Evolutionary conservation across 2,329 filamentous ascomycete species (phyloP).

Genomic region (Gaeumannomyces tritici): DNA sequence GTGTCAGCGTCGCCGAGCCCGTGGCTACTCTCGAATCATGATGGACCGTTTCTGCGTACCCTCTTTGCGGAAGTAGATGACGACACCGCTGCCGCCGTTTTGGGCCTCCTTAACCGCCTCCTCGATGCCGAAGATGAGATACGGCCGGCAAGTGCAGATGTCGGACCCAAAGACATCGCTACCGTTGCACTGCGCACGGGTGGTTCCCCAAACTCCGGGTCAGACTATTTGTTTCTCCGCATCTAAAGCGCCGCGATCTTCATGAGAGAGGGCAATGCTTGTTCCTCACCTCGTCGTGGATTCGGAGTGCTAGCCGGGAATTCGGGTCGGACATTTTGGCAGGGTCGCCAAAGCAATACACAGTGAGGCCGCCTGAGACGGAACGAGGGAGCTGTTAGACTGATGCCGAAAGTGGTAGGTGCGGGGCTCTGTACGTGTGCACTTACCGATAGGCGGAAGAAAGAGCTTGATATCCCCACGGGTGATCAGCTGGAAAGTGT

Average conservation of each 20-base stretch:
- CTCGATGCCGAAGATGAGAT: slow-evolving; percentile 93
- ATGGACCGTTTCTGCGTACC: slow-evolving; percentile 21
- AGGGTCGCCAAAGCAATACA: slow-evolving; percentile 94
- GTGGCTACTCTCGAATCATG: not conserved
- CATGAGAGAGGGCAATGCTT: no score
- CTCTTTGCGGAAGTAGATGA: slow-evolving; percentile 98
- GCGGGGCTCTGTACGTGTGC: not conserved
- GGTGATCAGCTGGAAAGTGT: slow-evolving; percentile 60
- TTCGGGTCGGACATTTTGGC: slow-evolving; percentile 87
- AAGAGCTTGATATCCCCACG: slow-evolving; percentile 92
- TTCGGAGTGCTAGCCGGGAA: slow-evolving; percentile 69
- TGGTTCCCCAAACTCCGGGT: not conserved
- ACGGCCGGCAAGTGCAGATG: slow-evolving; percentile 93
- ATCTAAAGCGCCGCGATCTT: slow-evolving; percentile 1
- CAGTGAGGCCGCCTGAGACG: slow-evolving; percentile 65
- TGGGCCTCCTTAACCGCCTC: slow-evolving; percentile 97
- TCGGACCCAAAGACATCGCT: slow-evolving; percentile 97
- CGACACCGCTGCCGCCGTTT: slow-evolving; percentile 83
- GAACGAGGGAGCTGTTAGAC: no score
- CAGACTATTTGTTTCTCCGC: not conserved
- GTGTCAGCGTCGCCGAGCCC: not conserved
- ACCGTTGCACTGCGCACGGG: slow-evolving; percentile 63
- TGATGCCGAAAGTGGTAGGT: no score
- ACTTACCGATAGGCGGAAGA: slow-evolving; percentile 74
- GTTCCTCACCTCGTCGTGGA: slow-evolving; percentile 53